Evolutionary conservation across 2,329 filamentous ascomycete species (phyloP).

Genomic region (Xylaria sp.): DNA sequence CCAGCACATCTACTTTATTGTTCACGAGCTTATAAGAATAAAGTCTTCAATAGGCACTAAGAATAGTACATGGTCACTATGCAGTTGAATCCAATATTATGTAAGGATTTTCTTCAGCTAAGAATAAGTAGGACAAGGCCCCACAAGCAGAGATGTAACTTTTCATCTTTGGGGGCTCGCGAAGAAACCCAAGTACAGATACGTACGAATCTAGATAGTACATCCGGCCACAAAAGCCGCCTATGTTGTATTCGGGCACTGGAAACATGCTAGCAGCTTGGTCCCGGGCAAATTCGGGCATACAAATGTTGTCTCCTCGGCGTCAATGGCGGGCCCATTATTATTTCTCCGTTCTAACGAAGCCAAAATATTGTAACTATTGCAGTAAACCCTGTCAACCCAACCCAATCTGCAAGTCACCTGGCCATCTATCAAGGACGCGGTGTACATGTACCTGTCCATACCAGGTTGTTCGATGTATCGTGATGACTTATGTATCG

Average conservation of each 20-base stretch:
- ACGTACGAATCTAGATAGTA: constrained; percentile 11
- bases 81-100: constrained; percentile 5
- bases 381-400: constrained; percentile 26
- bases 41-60: background rate
- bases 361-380: constrained; percentile 7
- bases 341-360: constrained; percentile 7
- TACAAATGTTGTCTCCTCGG: constrained; percentile 13
- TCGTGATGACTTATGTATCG: constrained; percentile 15
- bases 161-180: constrained; percentile 27
- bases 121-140: constrained; percentile 20
- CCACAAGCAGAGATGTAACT: constrained; percentile 6
- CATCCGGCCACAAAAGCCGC: constrained; percentile 14
- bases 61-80: background rate
- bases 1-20: background rate
- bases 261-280: constrained; percentile 24
- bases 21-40: background rate
- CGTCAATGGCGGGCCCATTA: constrained; percentile 26
- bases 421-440: constrained; percentile 14
- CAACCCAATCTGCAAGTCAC: constrained; percentile 34
- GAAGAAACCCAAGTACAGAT: constrained; percentile 20
- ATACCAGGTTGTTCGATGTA: constrained; percentile 26
- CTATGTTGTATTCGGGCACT: constrained; percentile 28
- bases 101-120: constrained; percentile 5
- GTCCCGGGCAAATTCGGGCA: constrained; percentile 27
- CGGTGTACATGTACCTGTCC: constrained; percentile 4